Evolutionary conservation across 129 eudicot species (phyloP), one percentile per base, ranked within the genome.

Genomic region (Pseudognaphalium luteoalbum): DNA sequence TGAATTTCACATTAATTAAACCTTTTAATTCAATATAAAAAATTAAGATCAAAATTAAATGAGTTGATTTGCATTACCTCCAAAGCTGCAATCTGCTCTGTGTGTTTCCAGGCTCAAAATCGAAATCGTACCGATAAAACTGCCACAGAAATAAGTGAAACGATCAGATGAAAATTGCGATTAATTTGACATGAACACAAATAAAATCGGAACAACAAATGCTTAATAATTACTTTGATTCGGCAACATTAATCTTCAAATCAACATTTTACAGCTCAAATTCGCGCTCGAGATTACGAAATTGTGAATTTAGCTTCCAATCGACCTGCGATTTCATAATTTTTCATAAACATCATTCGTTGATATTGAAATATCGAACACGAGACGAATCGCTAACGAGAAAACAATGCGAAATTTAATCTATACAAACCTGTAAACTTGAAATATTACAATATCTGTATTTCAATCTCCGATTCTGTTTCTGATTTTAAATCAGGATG

Each of bases 371-470:
- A 28, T 7, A 62, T 65, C 20, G 63, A 65, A 35, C 41, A 66
- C 17, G 41, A 30, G 51, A 17, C 28, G 19, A 63, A 69, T 22
- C 54, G 29, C 14, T 64, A 42, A 76, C n/a, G 42, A 44, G 71
- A 66, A n/a, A 69, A 17, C 42, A 81, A 67, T 66, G 84, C 41
- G 30, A 78, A 73, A 74, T 71, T 64, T 61, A 37, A 47, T 52
- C 7, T 34, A 57, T 39, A 67, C 81, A 71, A 65, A 63, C 57
- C 72, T 61, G 47, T 63, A 61, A 50, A 41, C 70, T 47, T 47
- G 60, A 51, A 69, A 68, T 42, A 75, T 34, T 70, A 47, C 54
- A 47, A 47, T 47, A 47, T 78, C 47, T 41, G 14, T 41, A 41
- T 9, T 9, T 8, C 47, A 8, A 39, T 41, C 47, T 41, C 47